These are phyloP conservation scores for Citrullus colocynthis DNA, from an alignment of 306 rosid genomes.

Conservation along the genomic window DNA sequence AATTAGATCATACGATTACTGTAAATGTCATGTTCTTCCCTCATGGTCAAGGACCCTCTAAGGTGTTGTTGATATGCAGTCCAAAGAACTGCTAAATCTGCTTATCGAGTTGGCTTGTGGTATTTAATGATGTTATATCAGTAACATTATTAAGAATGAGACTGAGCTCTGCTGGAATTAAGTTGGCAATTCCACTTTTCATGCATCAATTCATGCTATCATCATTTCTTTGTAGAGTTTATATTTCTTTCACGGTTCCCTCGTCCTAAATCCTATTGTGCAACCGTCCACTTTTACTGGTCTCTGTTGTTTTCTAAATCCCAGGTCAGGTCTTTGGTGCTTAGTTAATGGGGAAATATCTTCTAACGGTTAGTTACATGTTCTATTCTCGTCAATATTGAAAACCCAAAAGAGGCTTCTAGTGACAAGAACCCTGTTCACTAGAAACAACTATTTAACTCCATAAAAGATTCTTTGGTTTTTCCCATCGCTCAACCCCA, in stretches of 20 bases:
- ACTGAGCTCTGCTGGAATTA: neutral
- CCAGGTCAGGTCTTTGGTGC: neutral
- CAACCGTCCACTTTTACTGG: neutral
- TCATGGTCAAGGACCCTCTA: neutral
- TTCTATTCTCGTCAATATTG: neutral
- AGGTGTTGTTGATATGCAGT: neutral
- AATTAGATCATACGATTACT: neutral
- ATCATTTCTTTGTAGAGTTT: neutral
- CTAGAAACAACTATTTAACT: neutral
- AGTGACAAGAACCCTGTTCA: neutral
- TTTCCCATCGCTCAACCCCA: neutral
- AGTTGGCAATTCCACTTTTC: neutral
- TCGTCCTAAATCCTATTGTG: neutral
- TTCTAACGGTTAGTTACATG: neutral
- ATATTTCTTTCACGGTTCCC: neutral
- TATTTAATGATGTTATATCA: neutral
- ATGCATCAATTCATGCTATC: neutral
- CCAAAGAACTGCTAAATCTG: neutral
- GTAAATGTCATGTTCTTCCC: neutral
- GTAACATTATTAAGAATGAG: too few relatives aligned
- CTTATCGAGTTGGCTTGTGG: neutral
- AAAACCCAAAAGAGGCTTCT: neutral
- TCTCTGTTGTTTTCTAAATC: neutral
- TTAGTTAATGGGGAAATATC: neutral
- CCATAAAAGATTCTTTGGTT: neutral